Base-by-base conservation (phyloP, 2,329 filamentous ascomycete genomes). In the Amesomyces nigricolor region DNA sequence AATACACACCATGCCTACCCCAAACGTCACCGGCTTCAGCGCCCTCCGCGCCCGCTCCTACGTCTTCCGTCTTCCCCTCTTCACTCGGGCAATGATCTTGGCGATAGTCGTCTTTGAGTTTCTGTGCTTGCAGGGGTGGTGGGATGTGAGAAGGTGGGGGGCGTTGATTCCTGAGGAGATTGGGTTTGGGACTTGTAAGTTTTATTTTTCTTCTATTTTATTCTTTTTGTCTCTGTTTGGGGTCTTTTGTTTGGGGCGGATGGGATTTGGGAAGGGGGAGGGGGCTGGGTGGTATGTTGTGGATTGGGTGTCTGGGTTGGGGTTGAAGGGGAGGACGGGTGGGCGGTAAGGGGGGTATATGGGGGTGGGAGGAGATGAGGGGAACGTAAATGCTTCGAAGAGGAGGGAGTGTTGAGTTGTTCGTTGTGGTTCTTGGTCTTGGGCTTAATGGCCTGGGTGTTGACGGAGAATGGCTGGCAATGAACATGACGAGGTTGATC, bases 51-150 rank as follows among this genome's bases (percentile, higher is more conserved):
- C 91, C 64, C 86, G 89, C 62, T 89, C 88, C 8, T 96, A 95
- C 70, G 67, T 95, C 62, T 77, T 89, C 58, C 86, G 91, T 47
- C 78, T 97, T n/a, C 92, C 94, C 37, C 77, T 97, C 1, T 91
- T 94, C 68, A 96, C 94, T 26, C 83, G 91, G 49, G 71, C 80
- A 16, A 79, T 91, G 13, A 69, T 91, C 17, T 66, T 84, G 4
- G 72, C 85, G 44, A 88, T 95, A 55, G 66, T 87, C 32, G 73
- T 76, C 11, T 79, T 89, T 59, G 95, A 87, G 83, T 64, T 89
- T 37, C 75, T 86, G 6, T 79, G 85, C 44, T 69, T 91, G 39
- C 86, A 88, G 64, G 78, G 82, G 14, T 74, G 85, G 8, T 91
- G 86, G 83, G 80, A 87, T 68, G 70, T 96, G 52, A 76, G 80